Conservation (phyloP, 1,284 basidiomycete genomes). For the Microbotryum saponariae region DNA sequence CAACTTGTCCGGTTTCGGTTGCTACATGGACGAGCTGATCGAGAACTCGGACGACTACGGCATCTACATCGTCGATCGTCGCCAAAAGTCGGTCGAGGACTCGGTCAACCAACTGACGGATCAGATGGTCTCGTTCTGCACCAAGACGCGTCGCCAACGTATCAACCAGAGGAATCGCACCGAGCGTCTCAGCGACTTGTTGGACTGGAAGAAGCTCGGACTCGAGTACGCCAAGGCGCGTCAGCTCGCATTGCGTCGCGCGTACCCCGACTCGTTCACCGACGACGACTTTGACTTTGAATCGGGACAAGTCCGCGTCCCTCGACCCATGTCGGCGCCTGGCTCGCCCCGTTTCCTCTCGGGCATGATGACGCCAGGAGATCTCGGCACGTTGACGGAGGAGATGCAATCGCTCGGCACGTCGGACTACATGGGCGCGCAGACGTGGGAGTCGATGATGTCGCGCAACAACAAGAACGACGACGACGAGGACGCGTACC, state of each 20-base stretch:
- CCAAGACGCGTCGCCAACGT: constrained; percentile 86
- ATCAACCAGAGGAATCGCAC: constrained; percentile 98
- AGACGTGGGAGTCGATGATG: constrained; percentile 38
- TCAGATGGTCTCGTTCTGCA: constrained; percentile 69
- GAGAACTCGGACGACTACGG: constrained; percentile 56
- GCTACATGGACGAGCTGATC: constrained; percentile 71
- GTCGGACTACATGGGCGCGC: constrained; percentile 62
- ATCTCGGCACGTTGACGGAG: constrained; percentile 81
- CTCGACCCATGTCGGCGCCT: constrained; percentile 67
- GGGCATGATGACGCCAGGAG: constrained; percentile 66
- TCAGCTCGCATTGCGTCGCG: constrained; percentile 81
- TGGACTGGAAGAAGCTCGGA: constrained; percentile 97
- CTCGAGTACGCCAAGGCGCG: constrained; percentile 94
- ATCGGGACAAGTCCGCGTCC: constrained; percentile 56
- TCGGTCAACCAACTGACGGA: constrained; percentile 63
- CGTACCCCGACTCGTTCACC: constrained; percentile 86
- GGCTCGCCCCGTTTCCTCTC: constrained; percentile 71
- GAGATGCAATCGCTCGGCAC: constrained; percentile 74
- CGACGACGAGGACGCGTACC: constrained; percentile 85
- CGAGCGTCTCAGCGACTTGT: constrained; percentile 78
- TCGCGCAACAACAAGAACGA: constrained; percentile 44
- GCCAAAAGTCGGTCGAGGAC: constrained; percentile 82
- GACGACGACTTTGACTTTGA: constrained; percentile 57
- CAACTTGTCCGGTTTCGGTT: constrained; percentile 89
- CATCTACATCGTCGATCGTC: constrained; percentile 84